These are phyloP conservation scores for Penicillium cinerascens DNA, from an alignment of 495 filamentous ascomycete genomes.

Conservation along the genomic window DNA sequence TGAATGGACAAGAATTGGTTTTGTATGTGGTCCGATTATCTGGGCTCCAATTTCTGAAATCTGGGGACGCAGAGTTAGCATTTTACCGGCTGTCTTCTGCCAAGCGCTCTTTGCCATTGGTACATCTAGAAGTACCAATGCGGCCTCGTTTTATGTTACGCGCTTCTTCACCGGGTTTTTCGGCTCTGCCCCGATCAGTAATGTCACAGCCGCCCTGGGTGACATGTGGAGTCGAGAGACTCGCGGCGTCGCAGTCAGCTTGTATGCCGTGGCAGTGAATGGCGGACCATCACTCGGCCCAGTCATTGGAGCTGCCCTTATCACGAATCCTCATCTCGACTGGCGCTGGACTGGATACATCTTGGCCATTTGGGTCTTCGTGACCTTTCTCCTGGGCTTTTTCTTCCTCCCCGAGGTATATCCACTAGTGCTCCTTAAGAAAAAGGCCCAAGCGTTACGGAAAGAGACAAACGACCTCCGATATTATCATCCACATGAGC, in stretches of 20 bases:
- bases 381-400: constrained; percentile 21
- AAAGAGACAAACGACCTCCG: constrained; percentile 29
- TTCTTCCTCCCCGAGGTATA: constrained; percentile 37
- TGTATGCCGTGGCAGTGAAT: constrained; percentile 42
- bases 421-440: constrained; percentile 24
- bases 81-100: constrained; percentile 45
- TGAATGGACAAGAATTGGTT: constrained; percentile 12
- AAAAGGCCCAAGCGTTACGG: constrained; percentile 31
- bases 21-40: constrained; percentile 25
- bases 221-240: constrained; percentile 42
- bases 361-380: constrained; percentile 28
- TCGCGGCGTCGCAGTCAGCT: constrained; percentile 37
- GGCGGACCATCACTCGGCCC: constrained; percentile 45
- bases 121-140: constrained; percentile 34
- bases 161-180: constrained; percentile 49
- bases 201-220: constrained; percentile 44
- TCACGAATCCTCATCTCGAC: constrained; percentile 32
- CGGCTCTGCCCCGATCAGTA: constrained; percentile 43
- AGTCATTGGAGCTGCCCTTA: constrained; percentile 43
- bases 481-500: constrained; percentile 41
- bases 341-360: constrained; percentile 46
- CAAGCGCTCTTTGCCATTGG: constrained; percentile 44
- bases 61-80: constrained; percentile 36
- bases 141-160: constrained; percentile 36
- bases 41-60: constrained; percentile 44